Evolutionary conservation across 108 stramenopile species (phyloP), one percentile per base, ranked within the genome.

Genomic region (Ochromonas danica): DNA sequence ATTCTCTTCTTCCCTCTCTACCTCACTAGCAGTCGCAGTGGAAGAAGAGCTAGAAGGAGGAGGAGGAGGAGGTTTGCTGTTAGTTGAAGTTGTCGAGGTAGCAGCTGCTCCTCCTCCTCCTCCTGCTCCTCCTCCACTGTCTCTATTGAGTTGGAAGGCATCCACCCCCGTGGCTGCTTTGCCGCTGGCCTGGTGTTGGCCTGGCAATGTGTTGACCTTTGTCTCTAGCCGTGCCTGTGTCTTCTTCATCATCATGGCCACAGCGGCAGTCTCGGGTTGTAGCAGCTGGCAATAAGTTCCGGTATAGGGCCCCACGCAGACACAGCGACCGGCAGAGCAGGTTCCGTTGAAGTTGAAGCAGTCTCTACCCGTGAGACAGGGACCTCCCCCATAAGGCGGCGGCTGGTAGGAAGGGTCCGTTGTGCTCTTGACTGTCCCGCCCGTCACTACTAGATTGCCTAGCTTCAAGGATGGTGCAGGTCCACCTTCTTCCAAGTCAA

Each of bases 341-440:
- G 40, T 75, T 6, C 72, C 72, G 40, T 75, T 75, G 51, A 75
- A 75, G 72, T 42, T 6, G 51, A 35, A 42, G 72, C 72, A 75
- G 31, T 75, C 72, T 42, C 40, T 75, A 33, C 45, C 43, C 17
- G 72, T 75, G 51, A 75, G 3, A 41, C 72, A 75, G 28, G 43
- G 14, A 33, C 72, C 72, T 28, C 31, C 35, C 3, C 72, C 72
- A 36, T 75, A 33, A 10, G 72, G 72, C 17, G 72, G 72, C 28
- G 72, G 72, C 51, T 41, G 6, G 40, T 75, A 75, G 14, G 14
- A n/a, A 6, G 43, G 45, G 31, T 45, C 72, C 3, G 14, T 33
- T 36, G 72, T 75, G 14, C 10, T 27, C 40, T 57, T 75, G 10
- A 22, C 72, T 6, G 14, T 33, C 3, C 27, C 51, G 14, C n/a